Conservation (phyloP, 2,329 filamentous ascomycete genomes). For the Trichoderma aggressivum region DNA sequence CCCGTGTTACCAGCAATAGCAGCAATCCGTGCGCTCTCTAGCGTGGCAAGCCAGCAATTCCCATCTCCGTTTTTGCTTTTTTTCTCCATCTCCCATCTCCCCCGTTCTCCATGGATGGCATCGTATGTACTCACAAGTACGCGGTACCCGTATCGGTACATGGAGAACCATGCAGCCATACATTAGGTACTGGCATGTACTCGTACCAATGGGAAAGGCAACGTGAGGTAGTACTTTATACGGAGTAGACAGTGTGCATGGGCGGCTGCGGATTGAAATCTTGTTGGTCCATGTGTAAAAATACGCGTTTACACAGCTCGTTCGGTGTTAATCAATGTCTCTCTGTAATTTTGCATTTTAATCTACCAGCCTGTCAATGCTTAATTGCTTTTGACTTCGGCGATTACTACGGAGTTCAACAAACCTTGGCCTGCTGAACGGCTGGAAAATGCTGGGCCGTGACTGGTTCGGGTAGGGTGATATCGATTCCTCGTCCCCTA, state of each 20-base stretch:
- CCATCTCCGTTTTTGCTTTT: not conserved
- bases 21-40: not conserved
- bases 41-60: not conserved
- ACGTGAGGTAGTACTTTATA: not conserved
- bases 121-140: not conserved
- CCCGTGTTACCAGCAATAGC: not conserved
- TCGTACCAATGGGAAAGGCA: not conserved
- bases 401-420: not conserved
- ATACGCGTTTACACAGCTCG: not conserved
- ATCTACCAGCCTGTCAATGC: not conserved
- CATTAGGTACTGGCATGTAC: not conserved
- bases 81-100: not conserved
- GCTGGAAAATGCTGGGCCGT: not conserved
- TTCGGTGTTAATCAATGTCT: not conserved
- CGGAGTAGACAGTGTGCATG: not conserved
- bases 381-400: not conserved
- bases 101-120: not conserved
- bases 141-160: not conserved
- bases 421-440: conserved; percentile 11
- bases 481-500: not conserved
- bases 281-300: not conserved
- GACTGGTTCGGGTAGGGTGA: not conserved
- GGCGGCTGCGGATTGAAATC: not conserved
- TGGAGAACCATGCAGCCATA: not conserved
- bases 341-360: not conserved